Evolutionary conservation across 2,329 filamentous ascomycete species (phyloP).

Genomic region (Cryphonectria carpinicola): DNA sequence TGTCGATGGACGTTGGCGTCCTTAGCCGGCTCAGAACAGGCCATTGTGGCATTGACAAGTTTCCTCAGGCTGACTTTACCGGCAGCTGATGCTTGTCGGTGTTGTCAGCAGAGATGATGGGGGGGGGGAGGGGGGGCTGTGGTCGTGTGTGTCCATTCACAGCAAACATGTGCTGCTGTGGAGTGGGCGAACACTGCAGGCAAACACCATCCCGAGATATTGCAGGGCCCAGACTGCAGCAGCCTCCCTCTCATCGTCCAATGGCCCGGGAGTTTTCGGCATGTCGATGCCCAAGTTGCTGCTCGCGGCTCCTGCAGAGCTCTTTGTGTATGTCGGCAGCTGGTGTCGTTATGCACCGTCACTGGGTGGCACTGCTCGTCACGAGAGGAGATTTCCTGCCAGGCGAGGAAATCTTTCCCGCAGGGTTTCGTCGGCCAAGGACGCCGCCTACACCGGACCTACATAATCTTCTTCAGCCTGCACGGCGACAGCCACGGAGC

Average conservation of each 20-base stretch:
- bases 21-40: constrained; percentile 8
- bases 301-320: background rate
- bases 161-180: constrained; percentile 31
- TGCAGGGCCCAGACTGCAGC: constrained; percentile 33
- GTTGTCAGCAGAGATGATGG: background rate
- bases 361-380: background rate
- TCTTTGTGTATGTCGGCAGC: background rate
- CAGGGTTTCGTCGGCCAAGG: background rate
- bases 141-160: constrained; percentile 32
- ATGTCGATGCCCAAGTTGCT: background rate
- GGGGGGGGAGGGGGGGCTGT: too few relatives aligned
- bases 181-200: constrained; percentile 35
- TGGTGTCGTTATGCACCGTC: background rate
- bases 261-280: constrained; percentile 36
- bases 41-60: constrained; percentile 27
- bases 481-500: constrained; percentile 12
- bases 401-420: background rate
- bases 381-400: constrained; percentile 3
- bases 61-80: constrained; percentile 32
- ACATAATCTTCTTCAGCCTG: constrained; percentile 8
- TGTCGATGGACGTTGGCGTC: constrained; percentile 8
- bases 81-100: constrained; percentile 11
- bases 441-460: constrained; percentile 11
- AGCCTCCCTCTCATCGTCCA: constrained; percentile 32
- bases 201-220: constrained; percentile 33